Base-by-base conservation (phyloP, 345 rosid species). In the Cardamine resedifolia region DNA sequence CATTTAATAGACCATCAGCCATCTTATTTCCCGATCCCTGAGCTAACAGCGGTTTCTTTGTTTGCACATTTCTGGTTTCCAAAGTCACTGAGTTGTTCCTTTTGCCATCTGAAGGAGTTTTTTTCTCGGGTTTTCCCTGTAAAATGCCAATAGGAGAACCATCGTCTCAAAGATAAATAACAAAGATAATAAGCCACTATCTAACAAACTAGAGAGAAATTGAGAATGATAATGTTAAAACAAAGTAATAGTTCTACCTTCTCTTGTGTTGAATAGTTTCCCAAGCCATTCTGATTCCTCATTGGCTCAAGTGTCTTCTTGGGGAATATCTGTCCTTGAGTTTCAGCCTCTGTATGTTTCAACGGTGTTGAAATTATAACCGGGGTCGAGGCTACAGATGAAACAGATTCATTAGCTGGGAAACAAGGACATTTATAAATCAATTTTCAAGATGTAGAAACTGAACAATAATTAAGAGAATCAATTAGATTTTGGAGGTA, bases 341-440 rank as follows among this genome's bases (percentile, higher is more conserved):
- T 33, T 66, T 14, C 27, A 9, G 41, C 11, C 11, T 47, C 43
- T 64, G 26, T 6, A 27, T 63, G 8, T 44, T 27, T 18, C 81
- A 43, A 4, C n/a, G 45, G 55, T 64, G 55, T 52, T 68, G 72
- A 16, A 14, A 11, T 21, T 60, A 23, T 73, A 10, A 79, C 81
- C 48, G 76, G 64, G 2, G 41, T 36, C 0, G 30, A n/a, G 12
- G 31, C 23, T 60, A 19, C 50, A 60, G 20, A 31, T 24, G 65
- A 60, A 39, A 60, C 78, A 20, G 21, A 73, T 77, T 58, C 83
- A 60, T 74, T 77, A 26, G 68, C 72, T 85, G 77, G 67, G 41
- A 78, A 78, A 74, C 41, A 56, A 4, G 0, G 41, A 38, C 31
- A 60, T n/a, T 26, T 27, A 27, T 27, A 27, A 2, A 26, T 55